A percentile compares a stretch with the other conserved stretches of the same genome.
phyloP scores from a whole-genome alignment of 1,139 yeast species.

The Yueomyces sp. region DNA sequence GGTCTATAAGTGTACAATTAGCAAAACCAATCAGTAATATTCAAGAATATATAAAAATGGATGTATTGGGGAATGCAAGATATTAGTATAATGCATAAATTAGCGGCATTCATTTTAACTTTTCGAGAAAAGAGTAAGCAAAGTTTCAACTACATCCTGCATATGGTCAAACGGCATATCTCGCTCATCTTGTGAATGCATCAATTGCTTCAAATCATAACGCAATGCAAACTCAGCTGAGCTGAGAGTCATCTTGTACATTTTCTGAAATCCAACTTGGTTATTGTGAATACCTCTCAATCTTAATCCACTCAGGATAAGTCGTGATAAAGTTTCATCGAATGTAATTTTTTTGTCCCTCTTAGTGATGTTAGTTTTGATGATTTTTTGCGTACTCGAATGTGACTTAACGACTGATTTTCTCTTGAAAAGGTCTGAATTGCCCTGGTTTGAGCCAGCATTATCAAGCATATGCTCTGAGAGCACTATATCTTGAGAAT shows the following conservation, averaged over 20 bases:
- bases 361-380: neutral
- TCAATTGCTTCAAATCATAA: constrained; percentile 8
- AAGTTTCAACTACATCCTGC: constrained; percentile 19
- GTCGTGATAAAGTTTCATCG: constrained; percentile 17
- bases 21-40: too few relatives aligned
- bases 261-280: constrained; percentile 14
- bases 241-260: constrained; percentile 21
- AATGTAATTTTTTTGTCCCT: constrained; percentile 15
- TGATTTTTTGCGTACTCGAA: neutral
- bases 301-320: constrained; percentile 21
- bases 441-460: too few relatives aligned
- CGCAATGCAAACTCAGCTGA: constrained; percentile 23
- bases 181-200: constrained; percentile 1
- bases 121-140: constrained; percentile 14
- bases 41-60: too few relatives aligned
- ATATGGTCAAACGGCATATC: constrained; percentile 14
- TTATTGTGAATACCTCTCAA: constrained; percentile 20
- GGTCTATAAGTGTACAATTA: too few relatives aligned
- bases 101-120: constrained; percentile 1
- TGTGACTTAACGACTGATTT: too few relatives aligned
- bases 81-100: too few relatives aligned
- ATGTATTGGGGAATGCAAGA: too few relatives aligned
- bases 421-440: too few relatives aligned
- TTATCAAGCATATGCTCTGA: too few relatives aligned
- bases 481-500: too few relatives aligned